Percentiles rank a stretch among this genome's conserved stretches.
These are phyloP conservation scores for Penicillium freii DNA, from an alignment of 2,329 filamentous ascomycete genomes.

Conservation along the genomic window DNA sequence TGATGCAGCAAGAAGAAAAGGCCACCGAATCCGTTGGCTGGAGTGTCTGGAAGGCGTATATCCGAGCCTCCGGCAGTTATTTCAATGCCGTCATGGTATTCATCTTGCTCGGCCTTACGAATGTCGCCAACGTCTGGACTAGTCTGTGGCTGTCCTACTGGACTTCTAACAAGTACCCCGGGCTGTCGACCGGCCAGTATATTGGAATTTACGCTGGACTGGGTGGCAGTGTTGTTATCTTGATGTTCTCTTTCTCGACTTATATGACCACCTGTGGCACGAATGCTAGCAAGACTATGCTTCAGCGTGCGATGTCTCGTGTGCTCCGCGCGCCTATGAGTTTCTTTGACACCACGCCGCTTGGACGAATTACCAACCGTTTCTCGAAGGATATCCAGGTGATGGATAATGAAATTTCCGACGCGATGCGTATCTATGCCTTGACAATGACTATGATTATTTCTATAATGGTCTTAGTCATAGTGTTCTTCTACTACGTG, in stretches of 20 bases:
- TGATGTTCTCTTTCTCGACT: constrained; percentile 80
- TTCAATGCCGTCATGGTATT: constrained; percentile 63
- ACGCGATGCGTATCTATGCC: constrained; percentile 90
- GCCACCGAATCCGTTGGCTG: constrained; percentile 75
- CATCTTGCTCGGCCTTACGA: constrained; percentile 65
- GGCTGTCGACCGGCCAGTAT: constrained; percentile 65
- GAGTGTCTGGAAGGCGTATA: constrained; percentile 75
- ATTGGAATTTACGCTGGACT: constrained; percentile 69
- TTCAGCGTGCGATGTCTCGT: constrained; percentile 73
- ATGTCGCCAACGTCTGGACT: constrained; percentile 82
- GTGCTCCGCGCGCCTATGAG: constrained; percentile 72
- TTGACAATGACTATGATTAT: constrained; percentile 79
- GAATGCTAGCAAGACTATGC: constrained; percentile 74
- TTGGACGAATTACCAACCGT: constrained; percentile 92
- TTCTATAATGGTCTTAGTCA: constrained; percentile 83
- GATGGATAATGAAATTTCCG: constrained; percentile 89
- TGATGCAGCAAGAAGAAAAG: constrained; percentile 54
- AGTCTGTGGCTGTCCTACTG: constrained; percentile 93
- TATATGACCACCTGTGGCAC: constrained; percentile 77
- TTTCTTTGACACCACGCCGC: constrained; percentile 95
- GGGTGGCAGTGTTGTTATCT: constrained; percentile 65
- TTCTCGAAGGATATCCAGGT: constrained; percentile 95
- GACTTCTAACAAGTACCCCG: constrained; percentile 72
- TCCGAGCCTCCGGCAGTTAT: constrained; percentile 68
- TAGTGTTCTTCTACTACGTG: constrained; percentile 85